Conservation (phyloP, 139 green algal species). For the Chlamydomonas sphaeroides region DNA sequence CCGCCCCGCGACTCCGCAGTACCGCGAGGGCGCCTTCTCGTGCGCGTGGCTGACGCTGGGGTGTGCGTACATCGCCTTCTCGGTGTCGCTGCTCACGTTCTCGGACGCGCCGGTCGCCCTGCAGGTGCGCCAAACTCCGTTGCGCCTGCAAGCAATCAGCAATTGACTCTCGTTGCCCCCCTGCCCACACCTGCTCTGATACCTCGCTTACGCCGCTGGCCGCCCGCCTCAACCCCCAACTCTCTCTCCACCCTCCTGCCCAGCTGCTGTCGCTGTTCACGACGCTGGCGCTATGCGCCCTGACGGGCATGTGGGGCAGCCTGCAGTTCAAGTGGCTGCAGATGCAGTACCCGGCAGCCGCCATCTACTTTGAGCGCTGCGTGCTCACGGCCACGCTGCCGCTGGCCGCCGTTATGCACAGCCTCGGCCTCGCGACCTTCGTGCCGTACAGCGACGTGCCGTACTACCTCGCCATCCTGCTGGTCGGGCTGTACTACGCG, state of each 20-base stretch:
- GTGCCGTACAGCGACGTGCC: conserved; percentile 68
- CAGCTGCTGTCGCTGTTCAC: conserved; percentile 21
- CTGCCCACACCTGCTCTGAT: too few species aligned
- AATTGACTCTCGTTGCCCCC: too few species aligned
- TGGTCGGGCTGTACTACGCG: conserved; percentile 75
- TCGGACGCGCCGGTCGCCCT: conserved; percentile 34
- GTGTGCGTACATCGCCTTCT: conserved; percentile 66
- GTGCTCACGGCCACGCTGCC: conserved; percentile 79
- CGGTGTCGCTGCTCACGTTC: conserved; percentile 43
- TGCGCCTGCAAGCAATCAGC: too few species aligned
- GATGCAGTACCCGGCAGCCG: conserved; percentile 84
- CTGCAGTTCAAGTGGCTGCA: conserved; percentile 95
- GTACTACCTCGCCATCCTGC: conserved; percentile 84
- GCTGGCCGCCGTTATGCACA: conserved; percentile 69
- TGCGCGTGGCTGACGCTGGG: conserved; percentile 82
- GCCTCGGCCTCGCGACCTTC: conserved; percentile 62
- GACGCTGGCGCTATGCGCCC: not conserved
- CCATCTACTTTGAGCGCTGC: conserved; percentile 86
- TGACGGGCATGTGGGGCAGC: conserved; percentile 79
- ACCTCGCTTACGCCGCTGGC: too few species aligned
- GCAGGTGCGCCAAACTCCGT: conserved; percentile 2
- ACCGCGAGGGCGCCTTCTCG: conserved; percentile 82
- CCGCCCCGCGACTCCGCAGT: too few species aligned
- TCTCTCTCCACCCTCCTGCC: too few species aligned
- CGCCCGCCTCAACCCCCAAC: too few species aligned